These are phyloP conservation scores for Hypoxylon sp. DNA, from an alignment of 2,329 filamentous ascomycete genomes.

Conservation along the genomic window DNA sequence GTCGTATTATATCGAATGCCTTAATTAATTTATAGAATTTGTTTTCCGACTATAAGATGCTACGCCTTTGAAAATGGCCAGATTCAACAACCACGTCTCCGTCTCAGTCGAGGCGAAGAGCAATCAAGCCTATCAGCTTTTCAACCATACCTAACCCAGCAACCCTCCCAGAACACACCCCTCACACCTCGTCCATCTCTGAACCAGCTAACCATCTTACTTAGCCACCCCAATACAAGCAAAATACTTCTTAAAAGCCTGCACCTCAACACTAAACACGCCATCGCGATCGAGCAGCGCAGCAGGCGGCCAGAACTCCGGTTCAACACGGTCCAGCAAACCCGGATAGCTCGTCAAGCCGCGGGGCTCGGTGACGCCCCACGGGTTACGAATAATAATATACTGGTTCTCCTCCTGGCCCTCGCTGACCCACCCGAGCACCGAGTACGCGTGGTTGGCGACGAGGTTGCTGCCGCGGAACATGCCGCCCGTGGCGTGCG, in stretches of 20 bases:
- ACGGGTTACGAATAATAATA: constrained; percentile 62
- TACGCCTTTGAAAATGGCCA: too few species aligned
- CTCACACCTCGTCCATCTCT: too few species aligned
- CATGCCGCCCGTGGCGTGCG: constrained; percentile 57
- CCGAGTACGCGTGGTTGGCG: constrained; percentile 63
- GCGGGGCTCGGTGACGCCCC: constrained; percentile 61
- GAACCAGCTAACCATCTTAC: constrained; percentile 37
- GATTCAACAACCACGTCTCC: too few species aligned
- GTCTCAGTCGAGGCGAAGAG: too few species aligned
- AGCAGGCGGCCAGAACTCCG: constrained; percentile 58
- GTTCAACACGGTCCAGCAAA: constrained; percentile 58
- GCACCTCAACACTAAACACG: constrained; percentile 57
- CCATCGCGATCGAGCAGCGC: constrained; percentile 57
- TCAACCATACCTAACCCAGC: too few species aligned
- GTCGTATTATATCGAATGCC: too few species aligned
- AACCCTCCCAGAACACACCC: too few species aligned
- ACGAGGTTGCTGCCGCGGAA: constrained; percentile 61
- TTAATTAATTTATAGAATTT: too few species aligned
- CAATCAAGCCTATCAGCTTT: not conserved
- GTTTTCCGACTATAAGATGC: too few species aligned
- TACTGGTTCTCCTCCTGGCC: constrained; percentile 58
- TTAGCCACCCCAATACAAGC: constrained; percentile 53
- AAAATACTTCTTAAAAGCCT: constrained; percentile 58
- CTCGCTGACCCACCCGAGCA: constrained; percentile 57
- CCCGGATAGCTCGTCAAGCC: constrained; percentile 60